Base-by-base conservation (phyloP, 2,329 filamentous ascomycete genomes). In the Ascochyta rabiei region DNA sequence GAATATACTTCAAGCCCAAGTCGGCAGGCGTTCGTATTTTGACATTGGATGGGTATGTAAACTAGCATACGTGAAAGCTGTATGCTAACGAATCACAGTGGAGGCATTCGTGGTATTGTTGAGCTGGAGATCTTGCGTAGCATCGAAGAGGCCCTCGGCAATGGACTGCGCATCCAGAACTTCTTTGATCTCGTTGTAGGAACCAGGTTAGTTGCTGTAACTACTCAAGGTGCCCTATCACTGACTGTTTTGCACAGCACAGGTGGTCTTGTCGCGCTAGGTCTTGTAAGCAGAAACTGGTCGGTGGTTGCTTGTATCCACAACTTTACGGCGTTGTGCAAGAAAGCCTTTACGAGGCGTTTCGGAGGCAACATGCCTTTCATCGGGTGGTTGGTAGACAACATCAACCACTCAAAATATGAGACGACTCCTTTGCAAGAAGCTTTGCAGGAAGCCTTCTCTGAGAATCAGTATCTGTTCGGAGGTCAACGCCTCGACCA, bases 111-210 rank as follows among this genome's bases (percentile, higher is more conserved):
- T 13, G 28, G 28, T 30, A 30, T 30, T 30, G 28, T 30, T 15
- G 28, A 30, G 12, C 28, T 57, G 4, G 75, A 79, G 57, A 70
- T 79, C 2, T 65, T 82, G 4, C 60, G 70, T 24, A 64, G 67
- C 8, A 73, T 82, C 8, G 76, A 82, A 56, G 65, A 66, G 18
- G 66, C 64, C 1, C 62, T 81, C 0, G 78, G 75, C 1, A 65
- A 68, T 5, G 61, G 68, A 15, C 54, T 82, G 2, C 72, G 73
- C 0, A 74, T 82, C 2, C 76, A 76, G 40, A 64, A 64, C 1
- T 81, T 82, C 63, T 80, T 82, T 51, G 80, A 82, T 53, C 71
- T 82, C 1, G 77, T 82, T 21, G 75, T 65, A 16, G 65, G 65
- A 19, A 66, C 60, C 4, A 65, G 65, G 64, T 63, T 30, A 26